phyloP scores from a whole-genome alignment of 352 stramenopile genomes.

The Phytopythium montanum region DNA sequence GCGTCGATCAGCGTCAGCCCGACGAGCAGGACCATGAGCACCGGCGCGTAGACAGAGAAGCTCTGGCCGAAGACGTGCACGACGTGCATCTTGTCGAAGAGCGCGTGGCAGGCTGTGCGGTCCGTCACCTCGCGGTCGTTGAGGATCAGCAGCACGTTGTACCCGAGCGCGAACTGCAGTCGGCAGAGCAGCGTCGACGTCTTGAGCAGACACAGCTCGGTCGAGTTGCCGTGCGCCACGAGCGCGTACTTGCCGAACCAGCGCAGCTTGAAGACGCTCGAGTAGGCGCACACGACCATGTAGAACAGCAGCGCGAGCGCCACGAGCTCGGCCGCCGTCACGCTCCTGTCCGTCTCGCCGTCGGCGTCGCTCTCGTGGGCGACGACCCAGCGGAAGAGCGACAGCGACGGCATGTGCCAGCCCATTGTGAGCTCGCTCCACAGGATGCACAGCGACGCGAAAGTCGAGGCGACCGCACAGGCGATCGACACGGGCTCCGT shows the following conservation, averaged over 20 bases:
- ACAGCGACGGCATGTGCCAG: slow-evolving; percentile 29
- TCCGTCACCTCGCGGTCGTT: slow-evolving; percentile 31
- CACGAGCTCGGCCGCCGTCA: slow-evolving; percentile 26
- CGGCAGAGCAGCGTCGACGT: slow-evolving; percentile 60
- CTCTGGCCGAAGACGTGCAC: slow-evolving; percentile 51
- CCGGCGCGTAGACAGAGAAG: slow-evolving; percentile 54
- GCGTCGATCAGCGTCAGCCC: slow-evolving; percentile 42
- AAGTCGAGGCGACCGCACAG: slow-evolving; percentile 21
- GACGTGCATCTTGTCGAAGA: slow-evolving; percentile 50
- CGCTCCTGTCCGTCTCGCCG: slow-evolving; percentile 10
- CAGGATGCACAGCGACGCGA: slow-evolving; percentile 48
- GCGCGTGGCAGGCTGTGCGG: slow-evolving; percentile 46
- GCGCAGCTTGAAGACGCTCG: slow-evolving; percentile 55
- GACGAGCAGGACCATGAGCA: slow-evolving; percentile 50
- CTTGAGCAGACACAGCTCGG: slow-evolving; percentile 54
- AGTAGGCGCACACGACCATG: slow-evolving; percentile 55
- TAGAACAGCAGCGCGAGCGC: slow-evolving; percentile 49
- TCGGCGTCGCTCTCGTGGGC: background rate
- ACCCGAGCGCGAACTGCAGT: slow-evolving; percentile 63
- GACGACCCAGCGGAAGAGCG: slow-evolving; percentile 27
- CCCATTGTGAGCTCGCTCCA: slow-evolving; percentile 69
- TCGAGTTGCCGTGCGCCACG: slow-evolving; percentile 50
- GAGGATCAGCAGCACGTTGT: slow-evolving; percentile 65
- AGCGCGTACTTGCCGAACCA: slow-evolving; percentile 46
- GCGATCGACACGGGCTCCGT: slow-evolving; percentile 24